phyloP scores from a whole-genome alignment of 2,329 filamentous ascomycete species.

The Biscogniauxia sp. region DNA sequence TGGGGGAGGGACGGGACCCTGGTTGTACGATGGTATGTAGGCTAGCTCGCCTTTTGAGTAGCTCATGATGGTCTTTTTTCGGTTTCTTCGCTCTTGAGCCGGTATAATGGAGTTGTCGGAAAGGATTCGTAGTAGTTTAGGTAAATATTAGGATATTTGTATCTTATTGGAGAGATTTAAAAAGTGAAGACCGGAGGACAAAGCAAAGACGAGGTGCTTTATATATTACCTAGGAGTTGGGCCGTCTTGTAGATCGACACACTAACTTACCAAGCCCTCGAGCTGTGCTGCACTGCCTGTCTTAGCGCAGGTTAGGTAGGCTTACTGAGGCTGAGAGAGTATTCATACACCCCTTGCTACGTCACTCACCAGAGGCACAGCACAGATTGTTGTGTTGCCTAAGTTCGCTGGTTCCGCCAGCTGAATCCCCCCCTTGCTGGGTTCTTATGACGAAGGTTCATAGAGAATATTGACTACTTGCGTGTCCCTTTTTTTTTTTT shows the following conservation, averaged over 20 bases:
- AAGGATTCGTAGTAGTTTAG: no score
- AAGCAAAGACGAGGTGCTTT: background rate
- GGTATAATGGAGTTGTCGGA: background rate
- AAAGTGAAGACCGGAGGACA: background rate
- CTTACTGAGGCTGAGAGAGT: background rate
- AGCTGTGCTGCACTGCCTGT: background rate
- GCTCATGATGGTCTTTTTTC: background rate
- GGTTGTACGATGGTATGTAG: background rate
- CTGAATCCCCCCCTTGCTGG: background rate
- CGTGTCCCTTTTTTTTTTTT: no score
- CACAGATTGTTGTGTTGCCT: background rate
- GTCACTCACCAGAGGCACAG: background rate
- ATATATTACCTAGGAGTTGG: background rate
- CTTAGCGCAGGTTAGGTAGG: background rate
- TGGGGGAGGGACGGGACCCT: background rate
- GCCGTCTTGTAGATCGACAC: background rate
- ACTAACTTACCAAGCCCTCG: background rate
- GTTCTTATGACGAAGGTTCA: no score
- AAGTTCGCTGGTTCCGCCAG: background rate
- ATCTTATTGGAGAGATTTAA: background rate
- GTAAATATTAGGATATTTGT: no score
- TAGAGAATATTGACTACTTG: no score
- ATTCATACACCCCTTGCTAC: background rate
- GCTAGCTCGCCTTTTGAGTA: background rate
- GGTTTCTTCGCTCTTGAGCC: no score